Base-by-base conservation (phyloP, 441 rosid genomes). In the Raphanus hybrid region DNA sequence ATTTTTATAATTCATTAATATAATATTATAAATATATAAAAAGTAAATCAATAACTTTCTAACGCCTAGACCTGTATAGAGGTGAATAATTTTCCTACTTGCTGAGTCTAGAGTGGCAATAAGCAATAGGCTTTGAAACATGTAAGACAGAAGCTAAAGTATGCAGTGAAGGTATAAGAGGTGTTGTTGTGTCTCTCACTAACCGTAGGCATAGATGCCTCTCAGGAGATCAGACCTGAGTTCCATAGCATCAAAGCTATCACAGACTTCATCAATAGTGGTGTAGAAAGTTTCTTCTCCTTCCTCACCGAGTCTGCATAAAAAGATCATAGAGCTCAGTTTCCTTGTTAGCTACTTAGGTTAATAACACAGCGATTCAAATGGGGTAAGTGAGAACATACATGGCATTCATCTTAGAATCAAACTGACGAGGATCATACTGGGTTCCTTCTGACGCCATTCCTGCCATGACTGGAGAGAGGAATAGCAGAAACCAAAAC, bases 361-460 rank as follows among this genome's bases (percentile, higher is more conserved):
- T 23, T 23, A 23, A 23, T 23, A 1, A 23, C 2, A 23, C 26
- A 23, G 32, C 3, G 32, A 29, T 29, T 29, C 32, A 29, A 29
- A 29, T 29, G 5, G 32, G 26, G 26, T 29, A 29, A 29, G 20
- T 18, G 20, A 29, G 32, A 41, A 10, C 78, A 83, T 82, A 88
- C 94, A 90, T 11, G 0, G 88, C 92, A 81, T 34, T 90, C 96
- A 94, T 91, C 82, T 82, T 94, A 6, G 88, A 65, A 35, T 94
- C 97, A 79, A 54, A 94, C 64, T 89, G 91, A 73, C 84, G 87
- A 60, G 91, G 85, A 82, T 94, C 95, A 45, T 86, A 92, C 52
- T 91, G 96, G 0, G 93, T 83, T 76, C 96, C 93, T 82, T 94
- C 95, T 1, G 90, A 82, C 50, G 69, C 69, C 69, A 65, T 65